Conservation (phyloP, 768 basidiomycete species). For the Suillus hirtellus region DNA sequence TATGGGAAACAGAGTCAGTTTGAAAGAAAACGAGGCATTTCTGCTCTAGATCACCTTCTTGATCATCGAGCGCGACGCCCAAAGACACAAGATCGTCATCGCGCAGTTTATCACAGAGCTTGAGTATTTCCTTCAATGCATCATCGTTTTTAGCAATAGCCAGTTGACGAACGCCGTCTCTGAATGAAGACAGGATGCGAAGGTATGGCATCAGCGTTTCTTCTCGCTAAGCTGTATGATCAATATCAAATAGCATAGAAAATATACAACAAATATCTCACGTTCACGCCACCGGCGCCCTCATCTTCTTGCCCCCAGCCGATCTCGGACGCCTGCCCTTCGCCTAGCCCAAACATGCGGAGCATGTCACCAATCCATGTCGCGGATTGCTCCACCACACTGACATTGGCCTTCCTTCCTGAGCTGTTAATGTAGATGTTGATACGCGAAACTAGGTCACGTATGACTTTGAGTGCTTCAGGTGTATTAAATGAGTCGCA, state of each 20-base stretch:
- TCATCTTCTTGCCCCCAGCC: conserved; percentile 81
- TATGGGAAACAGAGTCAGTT: conserved; percentile 28
- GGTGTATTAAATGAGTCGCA: conserved; percentile 99
- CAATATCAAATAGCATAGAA: conserved; percentile 6
- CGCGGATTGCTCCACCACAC: conserved; percentile 61
- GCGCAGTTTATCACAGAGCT: conserved; percentile 85
- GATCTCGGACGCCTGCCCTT: conserved; percentile 63
- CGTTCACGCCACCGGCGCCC: conserved; percentile 36
- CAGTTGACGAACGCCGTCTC: conserved; percentile 81
- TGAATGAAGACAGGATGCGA: conserved; percentile 80
- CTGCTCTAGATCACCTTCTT: conserved; percentile 64
- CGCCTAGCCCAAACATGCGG: conserved; percentile 77
- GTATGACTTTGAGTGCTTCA: conserved; percentile 68
- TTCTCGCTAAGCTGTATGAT: conserved; percentile 62
- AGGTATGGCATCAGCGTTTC: conserved; percentile 88
- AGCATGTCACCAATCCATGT: conserved; percentile 75
- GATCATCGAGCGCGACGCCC: conserved; percentile 95
- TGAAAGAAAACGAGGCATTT: conserved; percentile 1
- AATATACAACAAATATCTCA: conserved; percentile 38
- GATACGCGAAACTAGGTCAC: conserved; percentile 79
- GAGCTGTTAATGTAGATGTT: conserved; percentile 85
- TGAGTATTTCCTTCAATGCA: conserved; percentile 77
- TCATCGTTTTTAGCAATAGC: conserved; percentile 72
- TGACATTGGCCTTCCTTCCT: conserved; percentile 58
- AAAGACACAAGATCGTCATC: conserved; percentile 90